Base-by-base conservation (phyloP, 2,329 filamentous ascomycete genomes). In the Torrubiella hemipterigena region DNA sequence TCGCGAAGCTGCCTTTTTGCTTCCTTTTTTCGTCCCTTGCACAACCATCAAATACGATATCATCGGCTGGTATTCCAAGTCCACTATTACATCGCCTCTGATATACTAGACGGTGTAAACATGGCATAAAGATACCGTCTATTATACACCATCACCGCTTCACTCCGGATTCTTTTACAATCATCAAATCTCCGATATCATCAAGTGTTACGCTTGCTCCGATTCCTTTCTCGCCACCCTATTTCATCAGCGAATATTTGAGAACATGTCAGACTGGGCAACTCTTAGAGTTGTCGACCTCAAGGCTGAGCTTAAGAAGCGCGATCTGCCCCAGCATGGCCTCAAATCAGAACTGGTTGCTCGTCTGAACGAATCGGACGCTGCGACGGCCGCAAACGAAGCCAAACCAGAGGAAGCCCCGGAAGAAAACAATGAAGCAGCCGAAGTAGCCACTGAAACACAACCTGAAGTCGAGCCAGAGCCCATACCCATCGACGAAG, bases 231-330 rank as follows among this genome's bases (percentile, higher is more conserved):
- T 12, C 13, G 20, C 13, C 26, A 28, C 17, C 26, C 6, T 15
- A 16, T 16, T 15, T 16, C 12, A 12, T 28, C 26, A 15, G 21
- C 21, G n/a, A n/a, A n/a, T n/a, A n/a, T n/a, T 42, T 34, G 29
- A 33, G 42, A 56, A 37, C 39, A 69, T 67, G 63, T 55, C 57
- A 31, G 67, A 71, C 43, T 73, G 66, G 60, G 56, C 53, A 38
- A 67, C 60, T 54, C 67, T 77, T 47, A 87, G 82, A 57, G 82
- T 89, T 39, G 64, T 76, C 20, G 79, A 86, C 46, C 67, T 89
- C 36, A 81, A 78, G 54, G 72, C 73, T 15, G 80, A 86, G 60
- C 66, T 87, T 25, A 85, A 82, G 56, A 65, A 63, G 36, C 72
- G 81, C 40, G 75, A 76, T n/a, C 68, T 87, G 23, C 61, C 74